Percentiles rank a stretch among this genome's conserved stretches.
Conservation (phyloP, 106 monocot species). For the Dioscorea zingiberensis region DNA sequence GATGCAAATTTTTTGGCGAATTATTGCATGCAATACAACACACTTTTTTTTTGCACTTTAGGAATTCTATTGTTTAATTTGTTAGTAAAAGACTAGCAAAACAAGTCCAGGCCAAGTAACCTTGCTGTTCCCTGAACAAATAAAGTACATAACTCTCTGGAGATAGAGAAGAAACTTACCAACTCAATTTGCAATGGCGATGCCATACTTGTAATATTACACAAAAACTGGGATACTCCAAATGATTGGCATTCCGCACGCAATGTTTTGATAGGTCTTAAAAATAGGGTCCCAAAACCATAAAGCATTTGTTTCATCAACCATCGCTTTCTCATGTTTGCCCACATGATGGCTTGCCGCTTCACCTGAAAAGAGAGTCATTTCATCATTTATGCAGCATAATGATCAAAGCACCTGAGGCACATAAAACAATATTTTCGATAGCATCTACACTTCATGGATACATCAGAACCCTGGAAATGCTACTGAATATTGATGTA, state of each 20-base stretch:
- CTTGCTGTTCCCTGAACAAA: background rate
- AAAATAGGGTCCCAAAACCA: conserved; percentile 47
- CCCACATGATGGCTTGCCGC: conserved; percentile 29
- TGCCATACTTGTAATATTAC: conserved; percentile 46
- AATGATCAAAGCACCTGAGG: too few species aligned
- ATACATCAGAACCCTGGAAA: too few species aligned
- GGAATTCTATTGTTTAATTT: too few species aligned
- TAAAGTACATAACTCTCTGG: background rate
- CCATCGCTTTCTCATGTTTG: conserved; percentile 46
- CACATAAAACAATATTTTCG: too few species aligned
- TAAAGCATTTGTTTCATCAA: conserved; percentile 48
- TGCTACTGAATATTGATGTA: too few species aligned
- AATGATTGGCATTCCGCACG: conserved; percentile 31
- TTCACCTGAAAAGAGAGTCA: conserved; percentile 21
- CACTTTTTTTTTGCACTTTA: background rate
- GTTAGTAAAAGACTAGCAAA: too few species aligned
- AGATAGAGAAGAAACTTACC: conserved; percentile 33
- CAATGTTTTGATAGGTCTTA: conserved; percentile 52
- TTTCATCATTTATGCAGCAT: too few species aligned
- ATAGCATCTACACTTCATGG: too few species aligned
- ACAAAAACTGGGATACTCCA: conserved; percentile 41
- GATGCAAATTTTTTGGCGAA: background rate
- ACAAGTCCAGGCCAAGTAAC: too few species aligned
- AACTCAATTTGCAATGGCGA: conserved; percentile 78
- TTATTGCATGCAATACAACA: background rate